Evolutionary conservation across 495 filamentous ascomycete species (phyloP).

Genomic region (Geoglossum glabrum): DNA sequence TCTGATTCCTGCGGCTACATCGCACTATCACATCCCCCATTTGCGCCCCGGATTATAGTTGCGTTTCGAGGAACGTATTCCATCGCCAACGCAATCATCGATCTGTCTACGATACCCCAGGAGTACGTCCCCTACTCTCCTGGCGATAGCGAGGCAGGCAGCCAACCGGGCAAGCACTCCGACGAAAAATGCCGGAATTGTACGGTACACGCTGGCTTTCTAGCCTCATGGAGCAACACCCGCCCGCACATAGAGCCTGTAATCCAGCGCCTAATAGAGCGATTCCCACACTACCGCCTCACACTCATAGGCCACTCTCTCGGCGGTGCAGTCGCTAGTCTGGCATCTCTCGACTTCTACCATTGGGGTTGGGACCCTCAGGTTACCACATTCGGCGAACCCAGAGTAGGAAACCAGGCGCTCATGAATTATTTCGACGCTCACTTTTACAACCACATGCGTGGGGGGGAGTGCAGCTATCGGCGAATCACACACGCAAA

Average conservation of each 20-base stretch:
- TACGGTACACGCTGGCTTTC: slow-evolving; percentile 82
- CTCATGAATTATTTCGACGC: slow-evolving; percentile 48
- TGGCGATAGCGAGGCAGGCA: slow-evolving; percentile 19
- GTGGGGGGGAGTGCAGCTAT: slow-evolving; percentile 25
- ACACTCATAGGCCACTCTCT: slow-evolving; percentile 77
- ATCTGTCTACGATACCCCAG: slow-evolving; percentile 74
- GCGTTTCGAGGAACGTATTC: slow-evolving; percentile 93
- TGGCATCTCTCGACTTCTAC: slow-evolving; percentile 62
- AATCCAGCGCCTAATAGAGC: slow-evolving; percentile 28
- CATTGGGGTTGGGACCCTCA: slow-evolving; percentile 45
- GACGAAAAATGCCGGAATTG: slow-evolving; percentile 46
- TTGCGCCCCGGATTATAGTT: slow-evolving; percentile 48
- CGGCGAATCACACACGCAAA: slow-evolving; percentile 66
- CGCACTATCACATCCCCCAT: slow-evolving; percentile 53
- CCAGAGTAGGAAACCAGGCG: slow-evolving; percentile 56
- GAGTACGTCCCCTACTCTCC: slow-evolving; percentile 73
- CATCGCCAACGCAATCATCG: slow-evolving; percentile 69
- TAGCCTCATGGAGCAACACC: slow-evolving; percentile 59
- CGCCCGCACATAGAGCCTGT: slow-evolving; percentile 39
- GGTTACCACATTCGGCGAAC: slow-evolving; percentile 89
- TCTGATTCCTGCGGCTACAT: slow-evolving; percentile 91
- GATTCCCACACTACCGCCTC: slow-evolving; percentile 51
- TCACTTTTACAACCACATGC: slow-evolving; percentile 27
- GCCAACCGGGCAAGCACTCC: slow-evolving; percentile 11
- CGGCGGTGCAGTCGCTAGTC: slow-evolving; percentile 75